phyloP scores from a whole-genome alignment of 2,329 filamentous ascomycete species.

The Chaetomium strumarium region DNA sequence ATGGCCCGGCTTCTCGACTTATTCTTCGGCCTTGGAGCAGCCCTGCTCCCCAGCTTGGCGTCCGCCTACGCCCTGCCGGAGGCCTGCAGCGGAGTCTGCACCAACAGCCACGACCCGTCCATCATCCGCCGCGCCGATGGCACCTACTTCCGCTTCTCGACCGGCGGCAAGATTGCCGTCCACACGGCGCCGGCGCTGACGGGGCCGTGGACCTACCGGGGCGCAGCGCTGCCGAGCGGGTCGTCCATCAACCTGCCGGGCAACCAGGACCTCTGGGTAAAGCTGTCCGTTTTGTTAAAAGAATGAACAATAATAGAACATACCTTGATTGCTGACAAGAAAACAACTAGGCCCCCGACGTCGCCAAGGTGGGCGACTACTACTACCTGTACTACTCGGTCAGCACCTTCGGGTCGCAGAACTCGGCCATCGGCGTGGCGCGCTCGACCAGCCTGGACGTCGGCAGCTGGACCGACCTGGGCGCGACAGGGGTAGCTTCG shows the following conservation, averaged over 20 bases:
- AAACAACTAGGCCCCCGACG: slow-evolving; percentile 53
- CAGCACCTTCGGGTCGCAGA: slow-evolving; percentile 55
- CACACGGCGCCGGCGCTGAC: slow-evolving; percentile 28
- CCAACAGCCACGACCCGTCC: slow-evolving; percentile 32
- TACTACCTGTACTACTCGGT: slow-evolving; percentile 67
- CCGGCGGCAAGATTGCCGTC: slow-evolving; percentile 33
- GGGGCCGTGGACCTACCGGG: slow-evolving; percentile 38
- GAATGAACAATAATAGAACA: not conserved
- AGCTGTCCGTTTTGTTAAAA: not conserved
- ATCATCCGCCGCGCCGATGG: slow-evolving; percentile 35
- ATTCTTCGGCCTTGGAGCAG: not conserved
- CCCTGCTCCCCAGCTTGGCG: slow-evolving; percentile 11
- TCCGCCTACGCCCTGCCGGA: slow-evolving; percentile 29
- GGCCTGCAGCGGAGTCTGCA: slow-evolving; percentile 34
- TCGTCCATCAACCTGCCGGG: slow-evolving; percentile 37
- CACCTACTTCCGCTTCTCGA: slow-evolving; percentile 36
- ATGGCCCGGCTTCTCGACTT: slow-evolving; percentile 1
- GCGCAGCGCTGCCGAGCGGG: slow-evolving; percentile 34
- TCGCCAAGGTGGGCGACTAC: slow-evolving; percentile 46
- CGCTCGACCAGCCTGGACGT: slow-evolving; percentile 27
- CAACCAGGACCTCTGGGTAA: slow-evolving; percentile 40
- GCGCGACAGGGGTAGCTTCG: slow-evolving; percentile 41
- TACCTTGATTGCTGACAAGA: not conserved
- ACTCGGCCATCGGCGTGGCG: slow-evolving; percentile 55
- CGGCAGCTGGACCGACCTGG: slow-evolving; percentile 49